Evolutionary conservation across 179 eudicot species (phyloP).

Genomic region (Vitellaria paradoxa): DNA sequence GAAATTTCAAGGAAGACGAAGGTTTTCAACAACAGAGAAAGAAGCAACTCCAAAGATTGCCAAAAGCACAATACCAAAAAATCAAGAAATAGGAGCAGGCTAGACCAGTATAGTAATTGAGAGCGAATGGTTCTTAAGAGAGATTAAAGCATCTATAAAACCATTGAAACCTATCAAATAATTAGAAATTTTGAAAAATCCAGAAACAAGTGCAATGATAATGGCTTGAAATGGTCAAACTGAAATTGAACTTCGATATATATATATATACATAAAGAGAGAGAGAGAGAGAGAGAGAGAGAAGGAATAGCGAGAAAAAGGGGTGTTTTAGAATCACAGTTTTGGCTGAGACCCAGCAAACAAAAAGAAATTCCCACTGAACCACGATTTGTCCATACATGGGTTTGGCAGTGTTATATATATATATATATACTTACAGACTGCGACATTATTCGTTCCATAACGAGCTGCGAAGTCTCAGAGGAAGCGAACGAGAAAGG

Average conservation of each 20-base stretch:
- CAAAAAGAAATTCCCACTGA: not conserved
- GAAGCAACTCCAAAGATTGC: not conserved
- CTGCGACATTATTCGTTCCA: conserved; percentile 87
- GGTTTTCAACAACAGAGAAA: conserved; percentile 3
- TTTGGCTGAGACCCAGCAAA: not conserved
- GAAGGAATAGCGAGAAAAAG: too few species aligned
- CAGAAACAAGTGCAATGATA: not conserved
- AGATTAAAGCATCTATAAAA: not conserved
- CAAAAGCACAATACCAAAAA: not conserved
- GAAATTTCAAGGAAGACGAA: conserved; percentile 19
- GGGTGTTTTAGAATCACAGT: not conserved
- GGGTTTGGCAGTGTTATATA: not conserved
- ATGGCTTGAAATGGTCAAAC: not conserved
- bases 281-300: too few species aligned
- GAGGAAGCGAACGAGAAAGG: conserved; percentile 72
- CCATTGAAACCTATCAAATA: not conserved
- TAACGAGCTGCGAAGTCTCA: conserved; percentile 75
- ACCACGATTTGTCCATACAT: conserved; percentile 1
- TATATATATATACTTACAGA: conserved; percentile 48
- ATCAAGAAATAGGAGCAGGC: not conserved
- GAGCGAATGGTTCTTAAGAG: not conserved
- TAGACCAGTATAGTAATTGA: not conserved
- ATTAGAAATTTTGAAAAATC: not conserved
- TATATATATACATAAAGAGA: too few species aligned
- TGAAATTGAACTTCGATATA: not conserved